Conservation (phyloP, 495 filamentous ascomycete genomes). For the Penicillium coprophilum region DNA sequence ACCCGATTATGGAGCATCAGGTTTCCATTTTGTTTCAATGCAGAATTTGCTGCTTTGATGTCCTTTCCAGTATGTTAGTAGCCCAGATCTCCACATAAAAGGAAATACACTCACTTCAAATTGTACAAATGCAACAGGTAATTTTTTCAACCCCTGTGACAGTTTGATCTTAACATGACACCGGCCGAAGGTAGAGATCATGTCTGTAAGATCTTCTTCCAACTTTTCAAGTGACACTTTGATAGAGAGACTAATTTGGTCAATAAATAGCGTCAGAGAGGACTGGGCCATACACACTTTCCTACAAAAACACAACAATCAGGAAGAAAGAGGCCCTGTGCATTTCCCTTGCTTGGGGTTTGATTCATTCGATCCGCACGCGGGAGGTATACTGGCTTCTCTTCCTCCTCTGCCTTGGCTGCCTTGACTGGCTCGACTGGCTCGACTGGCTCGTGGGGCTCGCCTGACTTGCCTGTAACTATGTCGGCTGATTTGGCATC, state of each 20-base stretch:
- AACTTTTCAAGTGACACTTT: background rate
- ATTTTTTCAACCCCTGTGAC: background rate
- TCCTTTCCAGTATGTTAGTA: background rate
- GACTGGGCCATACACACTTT: background rate
- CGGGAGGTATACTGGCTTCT: background rate
- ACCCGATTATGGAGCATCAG: background rate
- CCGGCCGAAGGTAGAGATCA: background rate
- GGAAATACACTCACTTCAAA: slow-evolving; percentile 2
- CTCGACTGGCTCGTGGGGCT: no score
- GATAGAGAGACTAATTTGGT: background rate
- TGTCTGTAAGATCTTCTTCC: background rate
- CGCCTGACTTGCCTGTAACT: background rate
- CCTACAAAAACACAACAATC: slow-evolving; percentile 5
- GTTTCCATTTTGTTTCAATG: slow-evolving; percentile 1
- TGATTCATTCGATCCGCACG: background rate
- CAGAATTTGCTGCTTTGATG: background rate
- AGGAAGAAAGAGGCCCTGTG: background rate
- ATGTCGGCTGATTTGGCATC: background rate
- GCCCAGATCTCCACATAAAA: background rate
- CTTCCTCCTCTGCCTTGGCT: background rate
- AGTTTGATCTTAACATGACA: slow-evolving; percentile 3
- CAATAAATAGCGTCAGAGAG: background rate
- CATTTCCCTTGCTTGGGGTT: background rate
- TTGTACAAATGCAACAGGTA: slow-evolving; percentile 5
- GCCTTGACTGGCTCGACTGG: background rate